Percentiles rank a stretch among this genome's conserved stretches.
Evolutionary conservation across 495 filamentous ascomycete species (phyloP).

Genomic region (Neurospora sp.): DNA sequence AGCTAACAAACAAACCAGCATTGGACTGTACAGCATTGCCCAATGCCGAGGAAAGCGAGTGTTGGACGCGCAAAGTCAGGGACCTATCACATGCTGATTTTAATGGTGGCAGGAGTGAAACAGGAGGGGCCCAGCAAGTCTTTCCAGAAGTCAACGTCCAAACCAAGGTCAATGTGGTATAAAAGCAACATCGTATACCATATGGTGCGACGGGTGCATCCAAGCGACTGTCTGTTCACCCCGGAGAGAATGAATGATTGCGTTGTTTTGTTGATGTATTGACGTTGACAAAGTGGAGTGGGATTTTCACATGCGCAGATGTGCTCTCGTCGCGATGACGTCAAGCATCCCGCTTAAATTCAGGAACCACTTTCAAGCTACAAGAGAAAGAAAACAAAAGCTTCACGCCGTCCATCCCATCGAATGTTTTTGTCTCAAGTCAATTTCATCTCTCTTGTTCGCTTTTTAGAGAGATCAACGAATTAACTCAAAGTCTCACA

Average conservation of each 20-base stretch:
- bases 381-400: not conserved
- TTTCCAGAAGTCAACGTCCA: not conserved
- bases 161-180: not conserved
- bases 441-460: not conserved
- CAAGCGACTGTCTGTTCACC: not conserved
- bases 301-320: not conserved
- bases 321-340: not conserved
- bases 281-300: not conserved
- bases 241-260: no score
- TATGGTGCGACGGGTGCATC: not conserved
- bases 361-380: not conserved
- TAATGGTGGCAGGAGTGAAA: not conserved
- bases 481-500: not conserved
- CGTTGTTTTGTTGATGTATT: not conserved
- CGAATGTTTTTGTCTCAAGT: not conserved
- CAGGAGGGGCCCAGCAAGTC: not conserved
- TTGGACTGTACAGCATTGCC: not conserved
- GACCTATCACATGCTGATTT: not conserved
- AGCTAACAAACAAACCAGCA: no score
- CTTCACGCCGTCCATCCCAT: not conserved
- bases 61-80: not conserved
- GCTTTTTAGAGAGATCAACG: not conserved
- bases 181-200: not conserved
- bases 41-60: not conserved
- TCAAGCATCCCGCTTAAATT: not conserved